Conservation (phyloP, 2,329 filamentous ascomycete species). For the Aaosphaeria pasadenensis region DNA sequence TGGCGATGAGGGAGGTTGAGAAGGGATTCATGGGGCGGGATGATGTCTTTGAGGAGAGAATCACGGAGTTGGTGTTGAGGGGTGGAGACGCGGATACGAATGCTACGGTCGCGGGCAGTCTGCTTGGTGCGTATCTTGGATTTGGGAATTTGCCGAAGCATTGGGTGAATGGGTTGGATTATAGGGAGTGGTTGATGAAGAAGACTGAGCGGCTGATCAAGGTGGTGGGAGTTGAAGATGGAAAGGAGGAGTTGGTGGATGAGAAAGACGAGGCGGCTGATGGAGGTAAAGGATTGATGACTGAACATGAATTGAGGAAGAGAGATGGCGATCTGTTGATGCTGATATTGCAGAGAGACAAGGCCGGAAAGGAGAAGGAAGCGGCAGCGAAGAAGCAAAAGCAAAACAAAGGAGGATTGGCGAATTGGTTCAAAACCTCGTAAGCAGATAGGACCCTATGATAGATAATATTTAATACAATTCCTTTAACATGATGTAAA, state of each 20-base stretch:
- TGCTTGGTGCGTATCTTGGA: slow-evolving; percentile 50
- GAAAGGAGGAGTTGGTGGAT: slow-evolving; percentile 12
- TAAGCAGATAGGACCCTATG: no score
- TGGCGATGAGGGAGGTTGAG: slow-evolving; percentile 38
- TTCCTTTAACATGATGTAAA: no score
- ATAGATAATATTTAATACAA: no score
- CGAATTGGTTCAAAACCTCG: neutral
- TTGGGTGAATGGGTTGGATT: slow-evolving; percentile 49
- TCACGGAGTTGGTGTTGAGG: slow-evolving; percentile 50
- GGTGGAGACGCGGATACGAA: slow-evolving; percentile 57
- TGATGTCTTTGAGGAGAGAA: slow-evolving; percentile 45
- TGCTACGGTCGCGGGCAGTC: slow-evolving; percentile 51
- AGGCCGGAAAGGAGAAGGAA: slow-evolving; percentile 4
- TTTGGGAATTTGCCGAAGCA: slow-evolving; percentile 46
- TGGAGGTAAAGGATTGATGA: slow-evolving; percentile 41
- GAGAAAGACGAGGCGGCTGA: slow-evolving; percentile 41
- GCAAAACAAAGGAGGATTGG: neutral
- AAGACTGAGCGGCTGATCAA: slow-evolving; percentile 44
- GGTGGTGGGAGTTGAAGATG: slow-evolving; percentile 38
- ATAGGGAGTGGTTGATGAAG: slow-evolving; percentile 45
- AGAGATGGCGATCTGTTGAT: slow-evolving; percentile 40
- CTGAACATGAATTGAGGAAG: slow-evolving; percentile 43
- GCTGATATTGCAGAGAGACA: slow-evolving; percentile 1
- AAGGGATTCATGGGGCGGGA: slow-evolving; percentile 1
- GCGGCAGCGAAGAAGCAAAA: neutral